Base-by-base conservation (phyloP, 2,329 filamentous ascomycete species). In the Mycosphaerella arachidis region DNA sequence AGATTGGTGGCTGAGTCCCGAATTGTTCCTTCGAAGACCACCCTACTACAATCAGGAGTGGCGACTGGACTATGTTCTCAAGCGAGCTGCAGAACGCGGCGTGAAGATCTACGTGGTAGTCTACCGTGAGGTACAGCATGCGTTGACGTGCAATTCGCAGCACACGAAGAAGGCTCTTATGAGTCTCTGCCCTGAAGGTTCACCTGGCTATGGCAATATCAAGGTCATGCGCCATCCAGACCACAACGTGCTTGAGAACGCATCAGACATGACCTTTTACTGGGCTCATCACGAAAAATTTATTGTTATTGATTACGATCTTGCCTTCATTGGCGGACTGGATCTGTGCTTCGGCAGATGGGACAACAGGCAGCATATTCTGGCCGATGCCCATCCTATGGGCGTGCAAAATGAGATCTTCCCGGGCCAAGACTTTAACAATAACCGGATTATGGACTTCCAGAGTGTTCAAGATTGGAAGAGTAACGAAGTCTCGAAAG, bases 231-330 rank as follows among this genome's bases (percentile, higher is more conserved):
- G 93, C 31, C 93, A 97, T 75, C 93, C 93, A 0, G 93, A 97
- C 73, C 93, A 97, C 77, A 97, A 97, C 65, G 84, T 96, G 2
- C 86, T 97, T 54, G 92, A 97, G 69, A 97, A 97, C 70, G 90
- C 89, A 2, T 90, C 90, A 31, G 93, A 97, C 68, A 95, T 96
- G 90, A 97, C 92, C 0, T 91, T 97, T 71, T 97, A 96, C 78
- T 97, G 93, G 86, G 94, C 94, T 0, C 94, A 99, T 72, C 94
- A 99, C 73, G 94, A 99, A 70, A 99, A 99, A 73, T 95, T 97
- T 71, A 89, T 97, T 57, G 90, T 99, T 18, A 89, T 97, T 56
- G 94, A 97, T 76, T 96, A 96, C 71, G 84, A 87, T 16, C 77
- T 93, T 67, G 94, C 92, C 13, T 97, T 97, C 71, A 93, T 97